Conservation (phyloP, 176 grass and related monocot species). For the Calamus simplicifolius region DNA sequence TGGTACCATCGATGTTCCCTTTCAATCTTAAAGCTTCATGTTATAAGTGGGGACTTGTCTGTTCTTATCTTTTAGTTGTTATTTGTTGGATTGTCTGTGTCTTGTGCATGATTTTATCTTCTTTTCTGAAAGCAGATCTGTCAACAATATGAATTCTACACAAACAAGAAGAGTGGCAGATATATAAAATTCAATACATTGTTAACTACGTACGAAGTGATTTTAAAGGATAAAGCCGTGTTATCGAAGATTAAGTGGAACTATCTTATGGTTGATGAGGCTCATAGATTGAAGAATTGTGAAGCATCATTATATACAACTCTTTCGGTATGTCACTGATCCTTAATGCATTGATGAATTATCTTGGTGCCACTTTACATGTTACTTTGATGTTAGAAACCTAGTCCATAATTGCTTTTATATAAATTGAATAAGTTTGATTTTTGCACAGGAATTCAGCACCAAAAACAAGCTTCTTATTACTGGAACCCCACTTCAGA, state of each 20-base stretch:
- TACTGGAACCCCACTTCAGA: slow-evolving; percentile 96
- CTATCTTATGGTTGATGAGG: slow-evolving; percentile 99
- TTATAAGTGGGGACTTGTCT: too few relatives aligned
- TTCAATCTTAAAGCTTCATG: too few relatives aligned
- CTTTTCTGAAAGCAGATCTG: slow-evolving; percentile 46
- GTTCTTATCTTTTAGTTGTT: too few relatives aligned
- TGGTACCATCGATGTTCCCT: too few relatives aligned
- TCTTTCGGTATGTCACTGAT: slow-evolving; percentile 51
- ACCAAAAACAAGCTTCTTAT: slow-evolving; percentile 99
- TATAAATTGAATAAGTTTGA: too few relatives aligned
- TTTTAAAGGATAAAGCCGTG: slow-evolving; percentile 92
- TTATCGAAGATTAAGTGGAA: slow-evolving; percentile 98
- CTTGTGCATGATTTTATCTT: neutral
- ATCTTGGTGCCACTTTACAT: too few relatives aligned
- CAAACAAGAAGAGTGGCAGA: slow-evolving; percentile 71
- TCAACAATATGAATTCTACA: slow-evolving; percentile 79
- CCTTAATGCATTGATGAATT: too few relatives aligned
- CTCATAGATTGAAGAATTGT: slow-evolving; percentile 90
- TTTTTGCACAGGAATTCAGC: slow-evolving; percentile 65
- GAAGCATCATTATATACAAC: slow-evolving; percentile 88
- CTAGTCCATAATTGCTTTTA: too few relatives aligned
- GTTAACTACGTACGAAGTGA: slow-evolving; percentile 97
- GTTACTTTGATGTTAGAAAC: too few relatives aligned
- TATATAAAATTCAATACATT: slow-evolving; percentile 83
- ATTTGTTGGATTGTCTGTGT: too few relatives aligned